Evolutionary conservation across 768 basidiomycete species (phyloP).

Genomic region (Cyathus striatus): DNA sequence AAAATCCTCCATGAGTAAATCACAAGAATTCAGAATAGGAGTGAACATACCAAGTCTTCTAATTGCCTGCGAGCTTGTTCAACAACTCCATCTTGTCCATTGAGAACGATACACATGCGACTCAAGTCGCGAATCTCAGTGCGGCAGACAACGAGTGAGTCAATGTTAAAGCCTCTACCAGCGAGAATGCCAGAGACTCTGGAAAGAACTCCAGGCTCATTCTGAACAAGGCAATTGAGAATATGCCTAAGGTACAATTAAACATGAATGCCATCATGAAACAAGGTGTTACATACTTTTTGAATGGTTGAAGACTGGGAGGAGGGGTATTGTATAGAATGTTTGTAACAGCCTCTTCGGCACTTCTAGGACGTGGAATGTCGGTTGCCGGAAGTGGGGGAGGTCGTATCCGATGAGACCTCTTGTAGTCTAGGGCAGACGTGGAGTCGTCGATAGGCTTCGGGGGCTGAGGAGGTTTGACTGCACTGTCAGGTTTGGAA

Average conservation of each 20-base stretch:
- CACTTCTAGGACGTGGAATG: constrained; percentile 75
- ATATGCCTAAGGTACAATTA: constrained; percentile 64
- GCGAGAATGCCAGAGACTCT: constrained; percentile 97
- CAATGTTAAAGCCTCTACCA: constrained; percentile 96
- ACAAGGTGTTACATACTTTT: constrained; percentile 55
- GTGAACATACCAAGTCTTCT: constrained; percentile 80
- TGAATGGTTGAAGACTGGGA: constrained; percentile 86
- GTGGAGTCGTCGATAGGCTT: constrained; percentile 89
- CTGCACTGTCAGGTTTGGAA: constrained; percentile 19
- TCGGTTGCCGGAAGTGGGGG: constrained; percentile 86
- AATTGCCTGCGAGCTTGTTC: constrained; percentile 95
- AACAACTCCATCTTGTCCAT: constrained; percentile 95
- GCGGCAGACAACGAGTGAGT: constrained; percentile 95
- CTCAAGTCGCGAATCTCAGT: constrained; percentile 96
- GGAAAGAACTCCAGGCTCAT: constrained; percentile 98
- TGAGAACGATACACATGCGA: constrained; percentile 96
- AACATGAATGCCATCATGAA: constrained; percentile 7
- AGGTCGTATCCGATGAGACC: constrained; percentile 60
- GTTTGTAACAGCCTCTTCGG: constrained; percentile 96
- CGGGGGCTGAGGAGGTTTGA: constrained; percentile 61
- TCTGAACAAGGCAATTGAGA: constrained; percentile 97
- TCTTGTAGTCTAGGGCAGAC: constrained; percentile 91
- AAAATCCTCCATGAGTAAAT: not conserved
- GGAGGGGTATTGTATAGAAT: constrained; percentile 96
- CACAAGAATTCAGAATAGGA: not conserved